Evolutionary conservation across 1,139 yeast genomes (phyloP), one percentile per base, ranked within the genome.

Genomic region (Hansenula lynferdii): DNA sequence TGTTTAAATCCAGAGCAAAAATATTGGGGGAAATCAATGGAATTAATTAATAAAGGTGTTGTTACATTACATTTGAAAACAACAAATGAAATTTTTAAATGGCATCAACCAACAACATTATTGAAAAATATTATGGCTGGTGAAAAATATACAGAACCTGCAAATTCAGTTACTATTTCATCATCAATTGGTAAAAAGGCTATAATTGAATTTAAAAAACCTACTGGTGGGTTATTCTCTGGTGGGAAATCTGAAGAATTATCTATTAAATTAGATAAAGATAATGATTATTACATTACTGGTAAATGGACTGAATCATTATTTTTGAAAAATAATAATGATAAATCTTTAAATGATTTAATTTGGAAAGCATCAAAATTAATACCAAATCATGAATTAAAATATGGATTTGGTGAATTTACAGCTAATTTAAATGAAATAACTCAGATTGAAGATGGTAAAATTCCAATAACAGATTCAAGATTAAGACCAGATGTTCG

Each of bases 1-100:
- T 73, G 85, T 11, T 79, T 94, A 3, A 70, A 80, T 24, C 97
- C 98, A 0, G 74, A 77, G 23, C 97, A 90, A 53, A 89, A 87
- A 58, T 87, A 86, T 53, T 92, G 97, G 95, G 97, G 97, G 38
- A 92, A 92, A 62, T 82, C 89, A 31, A 78, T 87, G 12, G 97
- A 92, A 59, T 68, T 92, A 42, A 74, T 75, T 35, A 86, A 87
- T 46, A 77, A 75, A 38, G 98, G 98, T 29, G 65, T 65, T 12
- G 66, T 82, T 6, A 72, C 72, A 35, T 66, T 89, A 36, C 68
- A 70, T 2, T 67, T 80, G 34, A 76, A 72, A 54, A 43, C 62
- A 9, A 72, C 85, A 0, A 90, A 90, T 5, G 95, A 85, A 53
- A 69, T 72, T 6, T 85, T 79, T 55, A 75, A 78, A 43, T 92